Conservation (phyloP, 345 rosid species). For the Heritiera fomes region DNA sequence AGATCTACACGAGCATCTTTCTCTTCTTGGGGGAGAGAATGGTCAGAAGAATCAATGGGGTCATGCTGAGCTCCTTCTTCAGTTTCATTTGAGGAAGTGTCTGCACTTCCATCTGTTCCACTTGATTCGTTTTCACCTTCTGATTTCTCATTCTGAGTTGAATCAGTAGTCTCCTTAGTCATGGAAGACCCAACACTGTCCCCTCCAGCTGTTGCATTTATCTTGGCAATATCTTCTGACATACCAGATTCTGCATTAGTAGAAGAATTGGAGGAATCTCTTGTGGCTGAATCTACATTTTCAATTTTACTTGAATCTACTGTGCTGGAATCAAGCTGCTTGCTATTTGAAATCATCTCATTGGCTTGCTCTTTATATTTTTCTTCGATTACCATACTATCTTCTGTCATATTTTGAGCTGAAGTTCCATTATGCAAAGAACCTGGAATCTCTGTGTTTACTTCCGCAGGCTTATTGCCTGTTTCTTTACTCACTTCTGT, state of each 20-base stretch:
- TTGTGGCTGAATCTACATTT: slow-evolving; percentile 23
- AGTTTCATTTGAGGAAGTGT: slow-evolving; percentile 22
- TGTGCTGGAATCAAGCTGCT: slow-evolving; percentile 29
- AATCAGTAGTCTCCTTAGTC: slow-evolving; percentile 25
- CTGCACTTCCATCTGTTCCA: slow-evolving; percentile 34
- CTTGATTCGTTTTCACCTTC: slow-evolving; percentile 30
- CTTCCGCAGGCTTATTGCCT: slow-evolving; percentile 27
- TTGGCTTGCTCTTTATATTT: slow-evolving; percentile 33
- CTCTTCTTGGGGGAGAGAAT: slow-evolving; percentile 43
- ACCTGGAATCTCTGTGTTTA: slow-evolving; percentile 29
- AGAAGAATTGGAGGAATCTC: slow-evolving; percentile 37
- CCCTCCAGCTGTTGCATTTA: slow-evolving; percentile 39
- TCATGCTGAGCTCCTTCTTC: slow-evolving; percentile 35
- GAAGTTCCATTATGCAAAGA: slow-evolving; percentile 41
- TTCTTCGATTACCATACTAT: slow-evolving; percentile 33
- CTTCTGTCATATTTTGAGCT: slow-evolving; percentile 35
- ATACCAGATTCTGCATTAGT: slow-evolving; percentile 25
- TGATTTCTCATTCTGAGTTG: slow-evolving; percentile 29
- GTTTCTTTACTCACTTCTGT: slow-evolving; percentile 38
- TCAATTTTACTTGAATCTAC: slow-evolving; percentile 32
- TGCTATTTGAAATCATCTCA: slow-evolving; percentile 17
- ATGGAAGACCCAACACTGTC: slow-evolving; percentile 34
- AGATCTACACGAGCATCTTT: slow-evolving; percentile 49
- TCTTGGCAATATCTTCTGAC: slow-evolving; percentile 27
- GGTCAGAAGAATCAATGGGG: slow-evolving; percentile 40